phyloP scores from a whole-genome alignment of 768 basidiomycete species.

The Saitozyma sp. region DNA sequence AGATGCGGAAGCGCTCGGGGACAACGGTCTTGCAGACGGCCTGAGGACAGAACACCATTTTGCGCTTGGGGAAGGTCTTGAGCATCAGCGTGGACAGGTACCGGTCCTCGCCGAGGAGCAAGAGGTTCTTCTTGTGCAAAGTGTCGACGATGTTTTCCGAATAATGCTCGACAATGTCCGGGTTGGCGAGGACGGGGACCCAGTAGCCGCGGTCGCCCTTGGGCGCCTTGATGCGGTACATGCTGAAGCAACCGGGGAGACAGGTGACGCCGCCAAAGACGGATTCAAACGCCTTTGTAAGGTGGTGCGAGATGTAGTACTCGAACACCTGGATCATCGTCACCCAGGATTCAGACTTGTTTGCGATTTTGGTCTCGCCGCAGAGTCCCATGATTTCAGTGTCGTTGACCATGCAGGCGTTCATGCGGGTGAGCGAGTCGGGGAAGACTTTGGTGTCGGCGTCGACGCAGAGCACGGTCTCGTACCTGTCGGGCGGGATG shows the following conservation, averaged over 20 bases:
- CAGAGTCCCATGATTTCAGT: slow-evolving; percentile 98
- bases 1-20: slow-evolving; percentile 89
- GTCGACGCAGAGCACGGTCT: slow-evolving; percentile 92
- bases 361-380: slow-evolving; percentile 99
- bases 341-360: slow-evolving; percentile 97
- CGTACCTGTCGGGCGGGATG: slow-evolving; percentile 92
- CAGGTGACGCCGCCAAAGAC: slow-evolving; percentile 99
- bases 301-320: slow-evolving; percentile 98
- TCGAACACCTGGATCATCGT: slow-evolving; percentile 99
- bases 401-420: slow-evolving; percentile 93
- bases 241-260: slow-evolving; percentile 97
- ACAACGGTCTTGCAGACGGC: slow-evolving; percentile 99
- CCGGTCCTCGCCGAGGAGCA: slow-evolving; percentile 97
- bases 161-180: slow-evolving; percentile 97
- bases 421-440: slow-evolving; percentile 93
- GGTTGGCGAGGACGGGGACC: slow-evolving; percentile 98
- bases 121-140: slow-evolving; percentile 96
- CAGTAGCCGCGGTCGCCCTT: slow-evolving; percentile 94
- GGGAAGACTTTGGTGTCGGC: slow-evolving; percentile 99
- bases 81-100: slow-evolving; percentile 96
- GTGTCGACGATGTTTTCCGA: slow-evolving; percentile 99
- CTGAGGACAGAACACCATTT: slow-evolving; percentile 98
- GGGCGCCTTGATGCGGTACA: slow-evolving; percentile 99
- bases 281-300: slow-evolving; percentile 98
- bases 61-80: slow-evolving; percentile 98